Base-by-base conservation (phyloP, 306 rosid genomes). In the Acmispon strigosus region DNA sequence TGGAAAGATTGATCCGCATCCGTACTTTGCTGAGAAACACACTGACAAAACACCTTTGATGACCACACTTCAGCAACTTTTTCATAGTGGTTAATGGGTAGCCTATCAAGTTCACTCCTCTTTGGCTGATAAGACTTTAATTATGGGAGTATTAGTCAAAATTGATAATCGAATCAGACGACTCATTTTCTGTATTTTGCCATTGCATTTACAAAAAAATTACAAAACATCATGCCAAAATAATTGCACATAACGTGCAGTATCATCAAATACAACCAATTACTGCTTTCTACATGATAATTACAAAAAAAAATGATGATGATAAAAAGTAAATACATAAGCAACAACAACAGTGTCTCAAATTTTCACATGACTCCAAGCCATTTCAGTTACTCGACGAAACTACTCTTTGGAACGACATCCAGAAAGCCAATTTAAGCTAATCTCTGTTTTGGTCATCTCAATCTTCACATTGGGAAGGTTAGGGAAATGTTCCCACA, bases 391-490 rank as follows among this genome's bases (percentile, higher is more conserved):
- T 2, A 20, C 48, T 13, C 4, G 49, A 51, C 15, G 56, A 11
- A 17, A 58, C 59, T 24, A 29, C 2, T 16, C 45, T 62, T 16
- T 10, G 3, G 34, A 61, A 36, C 62, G n/a, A 62, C 41, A 48
- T 45, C 73, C 69, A 9, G 7, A 71, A 47, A 78, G 82, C 77
- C 77, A 78, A 37, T 65, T 52, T 1, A 82, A 63, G 77, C 29
- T 78, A 37, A 69, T 44, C 12, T 77, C 83, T 22, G 17, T 66
- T 7, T 50, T 20, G 2, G 36, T 43, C 18, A 32, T 43, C 65
- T 62, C 54, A 68, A 77, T 8, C 4, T 55, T 56, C 16, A 82
- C 50, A 19, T 50, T 63, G 54, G 70, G 34, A 44, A 82, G 70
- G n/a, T 6, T 2, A 39, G 13, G 19, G 44, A 56, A 62, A 34